Percentiles rank a stretch among this genome's conserved stretches.
Conservation (phyloP, 1,284 basidiomycete genomes). For the Ceratobasidium sp. region DNA sequence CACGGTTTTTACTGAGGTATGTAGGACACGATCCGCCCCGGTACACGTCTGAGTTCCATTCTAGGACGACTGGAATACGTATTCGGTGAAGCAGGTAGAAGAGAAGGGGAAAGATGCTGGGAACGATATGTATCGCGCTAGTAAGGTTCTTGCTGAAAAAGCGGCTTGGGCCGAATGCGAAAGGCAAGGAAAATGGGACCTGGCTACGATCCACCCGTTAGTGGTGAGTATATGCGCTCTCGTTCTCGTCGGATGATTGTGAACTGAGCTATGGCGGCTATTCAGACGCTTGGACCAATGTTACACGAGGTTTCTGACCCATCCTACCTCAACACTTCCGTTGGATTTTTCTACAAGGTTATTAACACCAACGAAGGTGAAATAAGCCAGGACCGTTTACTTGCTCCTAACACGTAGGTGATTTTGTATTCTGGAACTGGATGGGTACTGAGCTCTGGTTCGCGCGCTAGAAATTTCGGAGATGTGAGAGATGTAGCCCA, state of each 20-base stretch:
- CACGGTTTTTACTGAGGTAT: conserved; percentile 56
- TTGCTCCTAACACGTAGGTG: conserved; percentile 40
- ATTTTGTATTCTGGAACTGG: neutral
- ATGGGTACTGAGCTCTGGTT: neutral
- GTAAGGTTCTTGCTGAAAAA: conserved; percentile 78
- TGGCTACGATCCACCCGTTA: conserved; percentile 49
- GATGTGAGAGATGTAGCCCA: conserved; percentile 74
- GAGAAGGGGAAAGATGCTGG: conserved; percentile 65
- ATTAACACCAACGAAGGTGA: conserved; percentile 15
- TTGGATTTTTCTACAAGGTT: conserved; percentile 30
- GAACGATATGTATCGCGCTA: conserved; percentile 66
- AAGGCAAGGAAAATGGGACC: conserved; percentile 62
- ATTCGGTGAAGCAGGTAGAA: conserved; percentile 66
- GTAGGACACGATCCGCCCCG: neutral
- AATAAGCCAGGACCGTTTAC: conserved; percentile 19
- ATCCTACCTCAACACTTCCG: conserved; percentile 33
- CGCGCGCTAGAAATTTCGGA: conserved; percentile 54
- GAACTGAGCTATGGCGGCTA: neutral
- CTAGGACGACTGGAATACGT: conserved; percentile 73
- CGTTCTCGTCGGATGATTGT: neutral
- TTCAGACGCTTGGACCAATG: conserved; percentile 58
- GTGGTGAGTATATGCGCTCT: conserved; percentile 53
- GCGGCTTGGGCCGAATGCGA: conserved; percentile 71
- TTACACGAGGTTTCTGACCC: conserved; percentile 35
- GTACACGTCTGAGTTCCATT: conserved; percentile 52